Evolutionary conservation across 2,329 filamentous ascomycete species (phyloP), one percentile per base, ranked within the genome.

Genomic region (Penicillium hesseltinei): DNA sequence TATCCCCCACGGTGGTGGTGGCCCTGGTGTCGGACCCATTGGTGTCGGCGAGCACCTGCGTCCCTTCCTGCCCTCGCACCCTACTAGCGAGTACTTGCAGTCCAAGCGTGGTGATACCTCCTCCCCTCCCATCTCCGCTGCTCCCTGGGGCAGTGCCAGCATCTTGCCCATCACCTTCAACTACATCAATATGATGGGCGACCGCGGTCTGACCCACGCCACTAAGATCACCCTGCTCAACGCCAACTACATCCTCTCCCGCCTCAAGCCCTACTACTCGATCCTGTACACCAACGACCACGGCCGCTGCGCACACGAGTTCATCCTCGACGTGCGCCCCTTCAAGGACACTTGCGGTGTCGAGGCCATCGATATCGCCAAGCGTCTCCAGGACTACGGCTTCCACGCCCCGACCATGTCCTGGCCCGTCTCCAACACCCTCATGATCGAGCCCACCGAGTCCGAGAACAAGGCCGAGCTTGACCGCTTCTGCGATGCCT

Each of bases 381-480:
- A 97, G 82, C 90, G 93, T 62, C 85, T 97, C 21, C 92, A 97
- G 77, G 93, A 97, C 73, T 97, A 96, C 73, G 93, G 93, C 42
- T 97, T 97, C 84, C 93, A 97, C 76, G 90, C 92, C 1, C 93
- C 93, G 0, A 97, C 93, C 52, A 97, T 97, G 93, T 92, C 88
- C 73, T 97, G 91, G 90, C 93, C 93, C 1, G 92, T 97, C 2
- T 84, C 91, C 51, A 95, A 95, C 77, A 97, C 93, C 0, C 85
- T 97, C 44, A 97, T 97, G 93, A 96, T 97, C 64, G 93, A 97
- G 80, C 93, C 93, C 2, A 97, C 93, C 0, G 93, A 97, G 78
- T 92, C 88, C 15, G 93, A 97, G 80, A 90, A 85, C 76, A 92
- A 94, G 74, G 88, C 88, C 61, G 93, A 97, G 80, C 84, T 97